Evolutionary conservation across 2,329 filamentous ascomycete genomes (phyloP).

Genomic region (Sporothrix pallida): DNA sequence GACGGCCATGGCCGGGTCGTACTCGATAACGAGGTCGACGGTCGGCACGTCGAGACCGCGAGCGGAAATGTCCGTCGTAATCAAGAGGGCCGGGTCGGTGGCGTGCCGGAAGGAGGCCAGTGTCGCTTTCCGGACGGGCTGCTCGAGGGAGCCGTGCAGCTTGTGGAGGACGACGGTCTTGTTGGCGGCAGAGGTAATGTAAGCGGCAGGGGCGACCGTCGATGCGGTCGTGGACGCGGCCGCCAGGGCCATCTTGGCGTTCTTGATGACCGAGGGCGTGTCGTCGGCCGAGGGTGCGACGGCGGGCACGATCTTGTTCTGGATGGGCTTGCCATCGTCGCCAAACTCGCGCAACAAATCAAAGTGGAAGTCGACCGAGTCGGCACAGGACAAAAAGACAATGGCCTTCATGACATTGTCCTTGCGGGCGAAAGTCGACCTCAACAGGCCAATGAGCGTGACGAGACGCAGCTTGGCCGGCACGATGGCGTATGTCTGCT

Average conservation of each 20-base stretch:
- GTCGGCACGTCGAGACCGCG: conserved; percentile 94
- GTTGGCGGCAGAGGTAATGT: conserved; percentile 77
- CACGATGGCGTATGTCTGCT: conserved; percentile 86
- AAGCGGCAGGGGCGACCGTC: conserved; percentile 72
- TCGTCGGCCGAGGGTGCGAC: conserved; percentile 24
- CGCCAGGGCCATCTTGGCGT: conserved; percentile 39
- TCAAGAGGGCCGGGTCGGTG: conserved; percentile 76
- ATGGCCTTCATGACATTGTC: conserved; percentile 97
- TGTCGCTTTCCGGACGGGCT: conserved; percentile 85
- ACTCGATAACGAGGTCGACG: conserved; percentile 93
- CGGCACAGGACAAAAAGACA: conserved; percentile 94
- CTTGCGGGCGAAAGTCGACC: conserved; percentile 83
- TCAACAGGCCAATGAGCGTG: conserved; percentile 81
- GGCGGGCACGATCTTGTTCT: not conserved
- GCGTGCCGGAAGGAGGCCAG: conserved; percentile 78
- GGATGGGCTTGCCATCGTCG: conserved; percentile 27
- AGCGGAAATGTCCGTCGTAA: conserved; percentile 95
- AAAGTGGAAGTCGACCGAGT: conserved; percentile 96
- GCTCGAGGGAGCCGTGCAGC: conserved; percentile 89
- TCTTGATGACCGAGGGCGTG: conserved; percentile 38
- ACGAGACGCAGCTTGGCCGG: conserved; percentile 91
- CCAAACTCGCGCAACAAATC: conserved; percentile 68
- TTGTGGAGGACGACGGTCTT: conserved; percentile 76
- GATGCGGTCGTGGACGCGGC: conserved; percentile 50
- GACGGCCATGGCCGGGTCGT: conserved; percentile 91